Conservation (phyloP, 768 basidiomycete genomes). For the Plicaturopsis crispa region DNA sequence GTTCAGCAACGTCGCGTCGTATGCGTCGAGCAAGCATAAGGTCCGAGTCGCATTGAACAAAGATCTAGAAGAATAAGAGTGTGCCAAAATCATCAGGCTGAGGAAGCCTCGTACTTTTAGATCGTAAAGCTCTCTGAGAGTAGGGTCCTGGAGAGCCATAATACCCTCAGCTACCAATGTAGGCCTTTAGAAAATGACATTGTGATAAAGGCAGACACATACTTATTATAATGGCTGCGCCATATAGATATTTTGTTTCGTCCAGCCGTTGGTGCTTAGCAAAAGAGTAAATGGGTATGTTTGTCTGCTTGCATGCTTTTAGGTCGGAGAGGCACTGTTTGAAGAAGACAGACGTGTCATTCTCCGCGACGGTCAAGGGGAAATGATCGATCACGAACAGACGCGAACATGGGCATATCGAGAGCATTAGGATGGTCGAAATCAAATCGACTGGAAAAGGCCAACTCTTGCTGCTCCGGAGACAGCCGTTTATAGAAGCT, state of each 20-base stretch:
- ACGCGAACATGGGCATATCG: slow-evolving; percentile 81
- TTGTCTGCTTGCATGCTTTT: slow-evolving; percentile 74
- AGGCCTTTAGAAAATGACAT: no score
- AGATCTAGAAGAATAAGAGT: slow-evolving; percentile 39
- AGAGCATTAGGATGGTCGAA: slow-evolving; percentile 93
- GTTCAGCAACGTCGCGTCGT: slow-evolving; percentile 78
- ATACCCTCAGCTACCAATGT: slow-evolving; percentile 84
- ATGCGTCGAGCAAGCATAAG: slow-evolving; percentile 95
- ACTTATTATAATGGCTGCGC: slow-evolving; percentile 88
- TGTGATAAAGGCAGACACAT: slow-evolving; percentile 9
- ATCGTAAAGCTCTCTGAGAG: slow-evolving; percentile 77
- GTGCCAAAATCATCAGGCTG: not conserved
- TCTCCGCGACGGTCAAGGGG: no score
- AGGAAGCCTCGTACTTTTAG: slow-evolving; percentile 55
- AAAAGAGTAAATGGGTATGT: slow-evolving; percentile 96
- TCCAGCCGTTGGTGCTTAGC: slow-evolving; percentile 75
- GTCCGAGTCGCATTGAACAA: slow-evolving; percentile 92
- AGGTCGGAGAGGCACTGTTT: slow-evolving; percentile 79
- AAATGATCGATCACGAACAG: slow-evolving; percentile 40
- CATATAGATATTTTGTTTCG: slow-evolving; percentile 85
- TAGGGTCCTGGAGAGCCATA: slow-evolving; percentile 78
- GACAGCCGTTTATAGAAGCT: slow-evolving; percentile 87
- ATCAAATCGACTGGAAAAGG: slow-evolving; percentile 73
- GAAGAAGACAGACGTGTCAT: no score
- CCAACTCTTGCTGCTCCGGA: slow-evolving; percentile 74